Conservation (phyloP, 1,284 basidiomycete species). For the Cystobasidium sp. region DNA sequence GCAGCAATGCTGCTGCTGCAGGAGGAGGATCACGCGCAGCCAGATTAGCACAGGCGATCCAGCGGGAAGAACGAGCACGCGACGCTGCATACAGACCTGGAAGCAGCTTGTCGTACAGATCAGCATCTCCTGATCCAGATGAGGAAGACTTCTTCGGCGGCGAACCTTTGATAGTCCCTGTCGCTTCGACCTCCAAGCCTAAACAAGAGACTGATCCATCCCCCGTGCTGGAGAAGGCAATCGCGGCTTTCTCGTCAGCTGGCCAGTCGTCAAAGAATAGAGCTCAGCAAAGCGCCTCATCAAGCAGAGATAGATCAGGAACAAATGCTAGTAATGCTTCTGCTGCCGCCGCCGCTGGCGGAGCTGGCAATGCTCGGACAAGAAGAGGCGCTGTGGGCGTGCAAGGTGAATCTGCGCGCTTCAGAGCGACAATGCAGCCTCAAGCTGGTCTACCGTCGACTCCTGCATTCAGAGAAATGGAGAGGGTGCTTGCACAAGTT, state of each 20-base stretch:
- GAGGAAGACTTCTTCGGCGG: slow-evolving; percentile 34
- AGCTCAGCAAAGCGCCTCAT: not conserved
- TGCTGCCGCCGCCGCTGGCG: not conserved
- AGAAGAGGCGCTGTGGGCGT: slow-evolving; percentile 42
- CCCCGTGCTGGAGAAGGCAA: slow-evolving; percentile 34
- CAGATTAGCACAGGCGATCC: slow-evolving; percentile 37
- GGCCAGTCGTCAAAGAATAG: slow-evolving; percentile 15
- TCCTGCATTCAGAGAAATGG: slow-evolving; percentile 54
- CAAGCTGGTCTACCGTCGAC: slow-evolving; percentile 50
- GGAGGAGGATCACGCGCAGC: slow-evolving; percentile 12
- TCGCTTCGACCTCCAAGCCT: slow-evolving; percentile 12
- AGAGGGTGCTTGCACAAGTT: slow-evolving; percentile 74
- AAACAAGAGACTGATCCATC: slow-evolving; percentile 1
- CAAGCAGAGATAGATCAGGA: slow-evolving; percentile 27
- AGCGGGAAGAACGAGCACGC: slow-evolving; percentile 33
- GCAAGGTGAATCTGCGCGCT: slow-evolving; percentile 42
- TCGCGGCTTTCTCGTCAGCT: slow-evolving; percentile 34
- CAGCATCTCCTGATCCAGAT: slow-evolving; percentile 30
- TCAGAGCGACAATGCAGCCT: slow-evolving; percentile 21
- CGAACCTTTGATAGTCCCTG: slow-evolving; percentile 20
- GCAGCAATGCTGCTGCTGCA: not conserved
- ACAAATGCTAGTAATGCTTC: slow-evolving; percentile 7
- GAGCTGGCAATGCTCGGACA: slow-evolving; percentile 12
- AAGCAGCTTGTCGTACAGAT: slow-evolving; percentile 36
- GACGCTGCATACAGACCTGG: slow-evolving; percentile 26